Conservation (phyloP, 805 yeast species). For the Torulaspora maleeae region DNA sequence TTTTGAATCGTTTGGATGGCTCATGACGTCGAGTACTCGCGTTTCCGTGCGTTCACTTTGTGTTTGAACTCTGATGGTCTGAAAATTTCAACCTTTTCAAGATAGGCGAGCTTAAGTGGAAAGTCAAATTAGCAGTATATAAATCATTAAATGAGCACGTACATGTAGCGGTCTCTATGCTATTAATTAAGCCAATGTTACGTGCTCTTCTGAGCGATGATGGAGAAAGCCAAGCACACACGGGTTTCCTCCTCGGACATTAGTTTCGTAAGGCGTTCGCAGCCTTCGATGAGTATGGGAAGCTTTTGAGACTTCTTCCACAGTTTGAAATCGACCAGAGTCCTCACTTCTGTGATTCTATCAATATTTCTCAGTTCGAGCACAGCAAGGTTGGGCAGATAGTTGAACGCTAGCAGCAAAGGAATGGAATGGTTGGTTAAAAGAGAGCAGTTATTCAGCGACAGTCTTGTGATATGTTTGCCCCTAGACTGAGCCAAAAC, state of each 20-base stretch:
- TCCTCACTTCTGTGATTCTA: slow-evolving; percentile 52
- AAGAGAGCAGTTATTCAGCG: slow-evolving; percentile 65
- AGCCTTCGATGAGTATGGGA: slow-evolving; percentile 67
- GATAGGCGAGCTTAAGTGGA: background rate
- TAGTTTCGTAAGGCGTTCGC: slow-evolving; percentile 60
- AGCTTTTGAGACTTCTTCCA: slow-evolving; percentile 44
- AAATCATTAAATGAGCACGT: background rate
- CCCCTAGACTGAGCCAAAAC: slow-evolving; percentile 60
- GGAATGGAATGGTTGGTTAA: slow-evolving; percentile 60
- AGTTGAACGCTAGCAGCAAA: slow-evolving; percentile 40
- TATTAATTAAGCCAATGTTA: slow-evolving; percentile 52
- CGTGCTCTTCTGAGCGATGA: slow-evolving; percentile 57
- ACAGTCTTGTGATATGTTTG: slow-evolving; percentile 53
- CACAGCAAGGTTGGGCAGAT: slow-evolving; percentile 59
- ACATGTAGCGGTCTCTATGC: too few relatives aligned
- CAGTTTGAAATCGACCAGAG: slow-evolving; percentile 64
- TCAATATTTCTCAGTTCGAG: slow-evolving; percentile 67
- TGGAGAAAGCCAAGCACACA: slow-evolving; percentile 53
- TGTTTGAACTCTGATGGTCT: background rate
- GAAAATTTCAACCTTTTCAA: background rate
- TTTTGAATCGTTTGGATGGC: background rate
- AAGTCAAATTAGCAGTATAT: background rate
- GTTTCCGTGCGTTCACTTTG: background rate
- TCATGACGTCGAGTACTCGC: background rate
- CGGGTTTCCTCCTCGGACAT: slow-evolving; percentile 57